Evolutionary conservation across 768 basidiomycete species (phyloP).

Genomic region (Lyophyllum shimeji): DNA sequence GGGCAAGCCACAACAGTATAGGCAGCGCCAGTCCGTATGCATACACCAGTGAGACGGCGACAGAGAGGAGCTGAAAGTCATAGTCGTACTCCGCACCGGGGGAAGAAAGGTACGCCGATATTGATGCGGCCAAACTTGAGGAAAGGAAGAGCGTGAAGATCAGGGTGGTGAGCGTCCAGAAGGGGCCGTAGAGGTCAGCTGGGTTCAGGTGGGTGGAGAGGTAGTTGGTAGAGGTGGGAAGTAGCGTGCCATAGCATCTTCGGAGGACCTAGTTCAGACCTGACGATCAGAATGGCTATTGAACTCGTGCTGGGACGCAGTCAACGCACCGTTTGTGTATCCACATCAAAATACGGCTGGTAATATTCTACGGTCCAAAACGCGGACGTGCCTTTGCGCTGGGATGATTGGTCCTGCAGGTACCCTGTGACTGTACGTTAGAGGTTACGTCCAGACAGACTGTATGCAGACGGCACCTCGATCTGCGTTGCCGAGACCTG

Average conservation of each 20-base stretch:
- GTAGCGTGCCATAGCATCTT: constrained; percentile 75
- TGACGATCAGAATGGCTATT: not conserved
- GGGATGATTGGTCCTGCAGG: constrained; percentile 49
- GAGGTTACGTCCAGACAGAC: not conserved
- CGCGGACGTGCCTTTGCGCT: constrained; percentile 45
- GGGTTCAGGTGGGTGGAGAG: constrained; percentile 63
- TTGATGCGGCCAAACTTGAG: constrained; percentile 87
- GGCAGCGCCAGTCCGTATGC: constrained; percentile 84
- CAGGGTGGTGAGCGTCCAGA: constrained; percentile 97
- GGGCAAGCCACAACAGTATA: constrained; percentile 76
- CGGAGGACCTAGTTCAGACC: constrained; percentile 51
- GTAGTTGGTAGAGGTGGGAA: constrained; percentile 69
- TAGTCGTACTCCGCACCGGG: constrained; percentile 63
- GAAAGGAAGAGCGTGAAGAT: constrained; percentile 92
- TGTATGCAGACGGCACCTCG: constrained; percentile 40
- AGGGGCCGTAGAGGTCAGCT: constrained; percentile 85
- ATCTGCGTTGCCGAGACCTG: constrained; percentile 50
- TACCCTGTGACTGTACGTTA: constrained; percentile 48
- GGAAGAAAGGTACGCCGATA: constrained; percentile 80
- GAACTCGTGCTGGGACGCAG: not conserved
- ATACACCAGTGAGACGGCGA: constrained; percentile 84
- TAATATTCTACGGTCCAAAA: constrained; percentile 89
- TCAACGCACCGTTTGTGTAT: constrained; percentile 63
- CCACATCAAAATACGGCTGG: constrained; percentile 86
- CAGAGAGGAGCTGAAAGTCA: constrained; percentile 82